These are phyloP conservation scores for Alternaria ventricosa DNA, from an alignment of 2,329 filamentous ascomycete species.

Conservation along the genomic window DNA sequence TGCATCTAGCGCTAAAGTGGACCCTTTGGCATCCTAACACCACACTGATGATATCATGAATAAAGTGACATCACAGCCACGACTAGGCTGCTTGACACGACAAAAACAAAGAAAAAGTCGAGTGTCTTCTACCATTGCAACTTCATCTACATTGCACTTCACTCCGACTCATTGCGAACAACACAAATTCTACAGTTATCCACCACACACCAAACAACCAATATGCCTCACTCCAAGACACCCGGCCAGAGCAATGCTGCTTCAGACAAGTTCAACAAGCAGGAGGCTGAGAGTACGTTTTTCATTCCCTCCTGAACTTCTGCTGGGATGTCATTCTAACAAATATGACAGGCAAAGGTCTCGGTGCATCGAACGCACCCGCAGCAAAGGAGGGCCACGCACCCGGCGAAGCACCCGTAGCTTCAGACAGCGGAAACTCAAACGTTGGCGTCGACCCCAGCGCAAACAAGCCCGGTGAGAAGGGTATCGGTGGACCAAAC, in stretches of 20 bases:
- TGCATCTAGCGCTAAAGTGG: neutral
- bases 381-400: conserved; percentile 19
- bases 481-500: conserved; percentile 24
- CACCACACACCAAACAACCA: neutral
- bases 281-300: conserved; percentile 20
- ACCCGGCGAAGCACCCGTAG: conserved; percentile 22
- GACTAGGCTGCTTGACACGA: neutral
- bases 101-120: neutral
- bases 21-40: neutral
- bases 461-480: conserved; percentile 24
- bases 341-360: conserved; percentile 18
- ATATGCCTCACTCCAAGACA: conserved; percentile 27
- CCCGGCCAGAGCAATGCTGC: conserved; percentile 25
- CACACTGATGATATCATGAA: conserved; percentile 3
- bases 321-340: neutral
- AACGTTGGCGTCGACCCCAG: conserved; percentile 24
- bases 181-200: neutral
- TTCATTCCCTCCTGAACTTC: neutral
- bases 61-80: neutral
- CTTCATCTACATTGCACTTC: neutral
- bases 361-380: conserved; percentile 24
- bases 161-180: neutral
- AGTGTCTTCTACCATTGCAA: neutral
- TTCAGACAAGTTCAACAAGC: conserved; percentile 26
- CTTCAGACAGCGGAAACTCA: conserved; percentile 23